A percentile compares a stretch with the other conserved stretches of the same genome.
Conservation (phyloP, 768 basidiomycete genomes). For the Podaxis sp. region DNA sequence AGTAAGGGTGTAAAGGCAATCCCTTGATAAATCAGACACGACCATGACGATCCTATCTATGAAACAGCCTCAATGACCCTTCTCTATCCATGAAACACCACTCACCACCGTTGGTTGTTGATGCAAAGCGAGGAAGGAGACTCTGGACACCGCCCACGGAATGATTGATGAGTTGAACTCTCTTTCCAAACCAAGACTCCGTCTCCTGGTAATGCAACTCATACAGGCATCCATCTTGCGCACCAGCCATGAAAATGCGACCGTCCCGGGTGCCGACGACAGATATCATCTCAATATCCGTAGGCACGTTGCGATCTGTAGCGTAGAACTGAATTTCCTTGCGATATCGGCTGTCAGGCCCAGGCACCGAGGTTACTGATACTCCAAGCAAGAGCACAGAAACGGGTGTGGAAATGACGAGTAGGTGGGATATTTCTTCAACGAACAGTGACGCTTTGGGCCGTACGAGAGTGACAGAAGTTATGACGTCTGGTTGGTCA, state of each 20-base stretch:
- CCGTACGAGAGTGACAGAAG: conserved; percentile 81
- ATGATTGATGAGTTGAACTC: conserved; percentile 82
- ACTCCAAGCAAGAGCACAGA: conserved; percentile 84
- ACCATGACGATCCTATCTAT: conserved; percentile 70
- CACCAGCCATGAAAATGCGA: conserved; percentile 87
- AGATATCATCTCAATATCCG: conserved; percentile 82
- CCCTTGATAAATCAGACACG: conserved; percentile 61
- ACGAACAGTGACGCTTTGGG: conserved; percentile 87
- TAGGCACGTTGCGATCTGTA: conserved; percentile 76
- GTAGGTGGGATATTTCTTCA: conserved; percentile 83
- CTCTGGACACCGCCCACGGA: conserved; percentile 77
- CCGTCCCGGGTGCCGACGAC: conserved; percentile 78
- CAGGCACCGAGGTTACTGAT: conserved; percentile 44
- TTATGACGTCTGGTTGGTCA: conserved; percentile 87
- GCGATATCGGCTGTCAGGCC: conserved; percentile 36
- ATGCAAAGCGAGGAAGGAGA: conserved; percentile 71
- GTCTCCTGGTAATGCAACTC: conserved; percentile 89
- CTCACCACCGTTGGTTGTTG: conserved; percentile 63
- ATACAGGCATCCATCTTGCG: conserved; percentile 84
- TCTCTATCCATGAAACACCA: neutral
- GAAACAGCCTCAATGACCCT: conserved; percentile 1
- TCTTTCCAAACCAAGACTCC: conserved; percentile 90
- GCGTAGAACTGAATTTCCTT: conserved; percentile 87
- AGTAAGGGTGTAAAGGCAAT: conserved; percentile 76
- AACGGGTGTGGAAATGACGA: conserved; percentile 86